Conservation (phyloP, 768 basidiomycete species). For the Boletellus ananiceps region DNA sequence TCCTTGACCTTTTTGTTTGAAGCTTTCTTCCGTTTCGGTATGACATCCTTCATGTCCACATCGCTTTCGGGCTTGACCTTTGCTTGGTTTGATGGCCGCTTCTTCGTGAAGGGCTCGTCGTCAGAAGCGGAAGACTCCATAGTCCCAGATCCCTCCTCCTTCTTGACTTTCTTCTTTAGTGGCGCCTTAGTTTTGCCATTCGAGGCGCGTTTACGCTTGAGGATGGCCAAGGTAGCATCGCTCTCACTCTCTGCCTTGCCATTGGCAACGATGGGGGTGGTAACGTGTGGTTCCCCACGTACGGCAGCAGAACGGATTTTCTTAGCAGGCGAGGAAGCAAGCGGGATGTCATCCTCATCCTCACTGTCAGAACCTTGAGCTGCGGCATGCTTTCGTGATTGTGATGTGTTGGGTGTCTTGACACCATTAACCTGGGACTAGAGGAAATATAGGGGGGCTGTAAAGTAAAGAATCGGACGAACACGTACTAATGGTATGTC, state of each 20-base stretch:
- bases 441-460: conserved; percentile 25
- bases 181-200: conserved; percentile 51
- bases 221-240: conserved; percentile 41
- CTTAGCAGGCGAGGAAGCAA: conserved; percentile 71
- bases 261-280: conserved; percentile 33
- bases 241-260: conserved; percentile 37
- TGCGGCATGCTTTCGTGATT: conserved; percentile 50
- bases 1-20: conserved; percentile 54
- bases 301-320: conserved; percentile 34
- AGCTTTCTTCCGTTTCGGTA: conserved; percentile 43
- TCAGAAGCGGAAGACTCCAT: conserved; percentile 27
- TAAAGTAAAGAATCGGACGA: background rate
- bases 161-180: conserved; percentile 62
- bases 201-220: conserved; percentile 41
- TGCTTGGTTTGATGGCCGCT: conserved; percentile 29
- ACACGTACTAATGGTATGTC: conserved; percentile 65
- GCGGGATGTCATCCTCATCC: conserved; percentile 62
- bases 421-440: conserved; percentile 55
- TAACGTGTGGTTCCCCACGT: conserved; percentile 39
- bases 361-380: conserved; percentile 55
- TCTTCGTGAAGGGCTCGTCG: conserved; percentile 33
- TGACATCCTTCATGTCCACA: conserved; percentile 39
- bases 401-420: conserved; percentile 33
- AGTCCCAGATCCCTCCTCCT: conserved; percentile 37
- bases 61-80: conserved; percentile 48